Evolutionary conservation across 208 protist genomes (phyloP).

Genomic region (Trypanosomatidae sp.): DNA sequence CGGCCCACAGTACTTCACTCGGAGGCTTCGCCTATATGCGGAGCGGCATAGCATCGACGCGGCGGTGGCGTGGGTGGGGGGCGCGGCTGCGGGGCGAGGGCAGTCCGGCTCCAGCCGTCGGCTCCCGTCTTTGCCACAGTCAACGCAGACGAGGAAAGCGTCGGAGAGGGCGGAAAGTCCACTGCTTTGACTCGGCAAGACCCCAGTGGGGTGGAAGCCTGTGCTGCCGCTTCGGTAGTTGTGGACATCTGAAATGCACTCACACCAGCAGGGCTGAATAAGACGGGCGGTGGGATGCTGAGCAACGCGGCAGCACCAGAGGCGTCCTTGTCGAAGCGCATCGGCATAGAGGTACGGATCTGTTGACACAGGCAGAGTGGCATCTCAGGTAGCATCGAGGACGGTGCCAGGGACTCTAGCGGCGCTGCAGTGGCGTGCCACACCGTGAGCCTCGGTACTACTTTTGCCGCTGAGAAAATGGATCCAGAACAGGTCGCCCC

Average conservation of each 20-base stretch:
- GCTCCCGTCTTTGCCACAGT: neutral
- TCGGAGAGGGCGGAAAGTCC: neutral
- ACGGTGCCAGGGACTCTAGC: neutral
- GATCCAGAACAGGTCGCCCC: neutral
- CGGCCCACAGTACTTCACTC: neutral
- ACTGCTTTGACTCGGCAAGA: neutral
- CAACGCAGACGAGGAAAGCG: neutral
- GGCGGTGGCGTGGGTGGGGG: conserved; percentile 28
- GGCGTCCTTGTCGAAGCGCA: neutral
- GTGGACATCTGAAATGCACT: neutral
- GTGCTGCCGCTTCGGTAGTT: neutral
- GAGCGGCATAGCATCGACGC: conserved; percentile 12
- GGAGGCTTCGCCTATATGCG: neutral
- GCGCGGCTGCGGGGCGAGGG: neutral
- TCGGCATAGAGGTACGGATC: neutral
- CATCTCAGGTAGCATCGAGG: neutral
- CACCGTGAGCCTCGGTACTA: neutral
- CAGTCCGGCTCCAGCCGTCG: neutral
- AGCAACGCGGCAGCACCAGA: neutral
- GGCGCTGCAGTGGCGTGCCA: neutral
- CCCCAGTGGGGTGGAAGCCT: neutral
- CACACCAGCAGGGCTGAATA: neutral
- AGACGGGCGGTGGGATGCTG: neutral
- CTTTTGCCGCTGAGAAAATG: neutral
- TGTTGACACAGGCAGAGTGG: neutral